phyloP scores from a whole-genome alignment of 441 rosid genomes.

The Bruguiera hainesii region DNA sequence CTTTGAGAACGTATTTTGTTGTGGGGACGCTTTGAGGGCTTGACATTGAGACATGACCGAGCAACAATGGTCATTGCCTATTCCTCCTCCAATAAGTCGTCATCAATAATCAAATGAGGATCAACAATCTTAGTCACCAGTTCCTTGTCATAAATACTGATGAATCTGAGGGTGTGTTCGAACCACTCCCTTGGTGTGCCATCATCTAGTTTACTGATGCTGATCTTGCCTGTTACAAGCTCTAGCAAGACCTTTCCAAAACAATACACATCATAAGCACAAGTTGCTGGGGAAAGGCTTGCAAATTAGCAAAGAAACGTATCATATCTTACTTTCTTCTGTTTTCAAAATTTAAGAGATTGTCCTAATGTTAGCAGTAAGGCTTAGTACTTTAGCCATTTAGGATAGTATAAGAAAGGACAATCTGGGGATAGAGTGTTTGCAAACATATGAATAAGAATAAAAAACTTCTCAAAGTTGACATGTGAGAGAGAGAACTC shows the following conservation, averaged over 20 bases:
- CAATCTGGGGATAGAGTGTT: neutral
- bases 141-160: constrained; percentile 75
- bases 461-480: neutral
- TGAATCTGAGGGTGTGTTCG: constrained; percentile 59
- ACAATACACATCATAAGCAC: constrained; percentile 80
- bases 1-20: constrained; percentile 76
- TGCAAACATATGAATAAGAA: neutral
- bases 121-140: constrained; percentile 75
- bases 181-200: constrained; percentile 51
- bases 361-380: too few relatives aligned
- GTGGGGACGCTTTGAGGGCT: constrained; percentile 73
- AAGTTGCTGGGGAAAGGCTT: constrained; percentile 48
- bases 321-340: constrained; percentile 11
- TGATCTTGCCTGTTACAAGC: constrained; percentile 86
- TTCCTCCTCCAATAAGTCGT: constrained; percentile 86
- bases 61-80: constrained; percentile 96
- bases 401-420: neutral
- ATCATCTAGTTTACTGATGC: constrained; percentile 56
- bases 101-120: constrained; percentile 78
- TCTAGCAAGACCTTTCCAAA: constrained; percentile 92
- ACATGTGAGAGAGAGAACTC: neutral
- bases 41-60: constrained; percentile 81
- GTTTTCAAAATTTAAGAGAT: neutral
- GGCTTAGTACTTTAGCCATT: too few relatives aligned
- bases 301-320: constrained; percentile 23